Evolutionary conservation across 768 basidiomycete species (phyloP), one percentile per base, ranked within the genome.

Genomic region (Boletus coccyginus): DNA sequence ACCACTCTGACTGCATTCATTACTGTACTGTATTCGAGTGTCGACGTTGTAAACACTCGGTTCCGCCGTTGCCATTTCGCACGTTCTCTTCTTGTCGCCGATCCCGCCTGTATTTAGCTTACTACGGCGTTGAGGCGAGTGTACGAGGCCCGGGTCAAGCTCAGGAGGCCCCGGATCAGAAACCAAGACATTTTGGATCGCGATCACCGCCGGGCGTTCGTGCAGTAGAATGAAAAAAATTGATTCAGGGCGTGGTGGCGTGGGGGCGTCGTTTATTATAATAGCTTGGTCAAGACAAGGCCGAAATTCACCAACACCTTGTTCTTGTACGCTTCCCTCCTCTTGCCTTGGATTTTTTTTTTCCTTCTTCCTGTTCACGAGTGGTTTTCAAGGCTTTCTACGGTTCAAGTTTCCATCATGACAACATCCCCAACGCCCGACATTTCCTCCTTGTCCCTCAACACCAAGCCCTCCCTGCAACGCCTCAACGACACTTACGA

Each of bases 401-500:
- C n/a, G 47, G 61, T 60, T 31, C 58, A 54, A 56, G 56, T 55
- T 57, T 50, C 53, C 57, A 81, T 84, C 81, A 92, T 92, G 90
- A 87, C 88, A 66, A 85, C 75, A 70, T 83, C 89, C 63, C 86
- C 90, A 33, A 75, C 80, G 40, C 90, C 90, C 61, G 89, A 92
- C 77, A 83, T 93, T 64, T 84, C 87, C 48, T 78, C 87, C 62
- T 75, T 92, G 68, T 86, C 89, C 66, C 83, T 92, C 73, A 81
- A 81, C 74, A 77, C 82, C 46, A 75, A 75, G 66, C 68, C 77
- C 60, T 77, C 82, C 59, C 85, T 83, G 74, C 87, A 83, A 86
- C 88, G 88, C 82, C 83, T 87, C 80, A 83, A 92, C 78, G 90
- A 92, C 73, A 75, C 78, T 86, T 90, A 90, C 76, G 88, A 91